Evolutionary conservation across 768 basidiomycete species (phyloP).

Genomic region (Auriscalpium microsporum): DNA sequence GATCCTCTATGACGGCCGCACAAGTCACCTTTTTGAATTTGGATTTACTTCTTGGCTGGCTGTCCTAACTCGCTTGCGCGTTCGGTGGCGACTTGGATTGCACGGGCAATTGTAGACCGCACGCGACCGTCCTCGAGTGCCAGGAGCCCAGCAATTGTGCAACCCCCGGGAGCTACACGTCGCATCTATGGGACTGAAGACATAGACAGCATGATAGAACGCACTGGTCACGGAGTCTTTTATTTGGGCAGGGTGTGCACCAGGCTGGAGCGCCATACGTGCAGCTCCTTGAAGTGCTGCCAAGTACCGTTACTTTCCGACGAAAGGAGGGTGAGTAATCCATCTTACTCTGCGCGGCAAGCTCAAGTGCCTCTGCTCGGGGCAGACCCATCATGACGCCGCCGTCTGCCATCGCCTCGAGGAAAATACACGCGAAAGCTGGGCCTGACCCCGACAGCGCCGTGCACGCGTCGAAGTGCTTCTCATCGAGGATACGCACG

Average conservation of each 20-base stretch:
- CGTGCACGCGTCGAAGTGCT: slow-evolving; percentile 97
- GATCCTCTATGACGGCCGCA: no score
- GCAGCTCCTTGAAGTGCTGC: slow-evolving; percentile 93
- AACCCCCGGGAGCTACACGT: slow-evolving; percentile 83
- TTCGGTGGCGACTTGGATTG: slow-evolving; percentile 90
- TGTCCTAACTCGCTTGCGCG: slow-evolving; percentile 82
- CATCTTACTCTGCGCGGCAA: slow-evolving; percentile 86
- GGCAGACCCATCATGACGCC: slow-evolving; percentile 99
- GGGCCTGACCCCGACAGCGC: slow-evolving; percentile 95
- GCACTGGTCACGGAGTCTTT: slow-evolving; percentile 96
- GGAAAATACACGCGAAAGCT: slow-evolving; percentile 91
- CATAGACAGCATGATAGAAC: slow-evolving; percentile 20
- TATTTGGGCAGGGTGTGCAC: slow-evolving; percentile 90
- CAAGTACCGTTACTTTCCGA: neutral
- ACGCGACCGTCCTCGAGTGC: slow-evolving; percentile 92
- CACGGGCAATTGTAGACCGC: slow-evolving; percentile 88
- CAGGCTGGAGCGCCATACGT: slow-evolving; percentile 84
- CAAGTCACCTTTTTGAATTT: neutral
- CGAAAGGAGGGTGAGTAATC: neutral
- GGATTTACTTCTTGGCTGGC: slow-evolving; percentile 40
- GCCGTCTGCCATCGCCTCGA: slow-evolving; percentile 98
- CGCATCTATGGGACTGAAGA: neutral
- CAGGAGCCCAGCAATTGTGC: slow-evolving; percentile 95
- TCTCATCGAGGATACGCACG: slow-evolving; percentile 94
- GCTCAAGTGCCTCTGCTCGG: slow-evolving; percentile 83